Evolutionary conservation across 2,329 filamentous ascomycete species (phyloP), one percentile per base, ranked within the genome.

Genomic region (Thielaviopsis ethacetica): DNA sequence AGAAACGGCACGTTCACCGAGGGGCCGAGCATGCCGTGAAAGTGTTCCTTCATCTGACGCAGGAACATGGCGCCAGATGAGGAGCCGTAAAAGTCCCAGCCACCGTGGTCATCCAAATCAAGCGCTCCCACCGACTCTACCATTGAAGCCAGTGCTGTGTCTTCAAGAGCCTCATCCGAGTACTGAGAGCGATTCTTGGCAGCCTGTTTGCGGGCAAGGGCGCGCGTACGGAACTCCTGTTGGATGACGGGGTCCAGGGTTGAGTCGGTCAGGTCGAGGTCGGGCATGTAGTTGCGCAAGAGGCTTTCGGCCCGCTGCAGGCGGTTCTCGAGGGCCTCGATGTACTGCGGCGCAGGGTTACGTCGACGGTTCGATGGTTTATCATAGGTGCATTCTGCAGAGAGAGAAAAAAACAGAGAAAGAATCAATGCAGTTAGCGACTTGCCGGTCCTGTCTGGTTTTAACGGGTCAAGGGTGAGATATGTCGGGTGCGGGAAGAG

Each of bases 71-170:
- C 80, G 2, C 91, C 91, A 0, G 93, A 97, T 0, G 91, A 96
- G 63, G 88, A 86, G 54, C 93, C 93, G 67, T 95, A 89, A 66
- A 95, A 98, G 70, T 97, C 91, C 83, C 90, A 95, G 65, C 93
- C 83, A 50, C 91, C 91, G 65, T 84, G 83, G 65, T 97, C 91
- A 65, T 95, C 90, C 38, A 97, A 77, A 66, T 97, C 91, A 19
- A 98, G 77, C 68, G 91, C 87, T 41, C 91, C 93, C 2, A 91
- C 89, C 50, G 88, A 88, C 67, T 91, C 87, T 60, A 97, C 90
- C 91, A 98, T 97, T 27, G 91, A 95, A 67, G 91, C 84, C 26
- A 98, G 75, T 63, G 91, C 81, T 12, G 81, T 82, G 64, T 91
- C 88, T 52, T 84, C 78, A 30, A 78, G 77, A 53, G 73, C 71